Conservation (phyloP, 371 early-diverging fungal genomes). For the Apophysomyces variabilis region DNA sequence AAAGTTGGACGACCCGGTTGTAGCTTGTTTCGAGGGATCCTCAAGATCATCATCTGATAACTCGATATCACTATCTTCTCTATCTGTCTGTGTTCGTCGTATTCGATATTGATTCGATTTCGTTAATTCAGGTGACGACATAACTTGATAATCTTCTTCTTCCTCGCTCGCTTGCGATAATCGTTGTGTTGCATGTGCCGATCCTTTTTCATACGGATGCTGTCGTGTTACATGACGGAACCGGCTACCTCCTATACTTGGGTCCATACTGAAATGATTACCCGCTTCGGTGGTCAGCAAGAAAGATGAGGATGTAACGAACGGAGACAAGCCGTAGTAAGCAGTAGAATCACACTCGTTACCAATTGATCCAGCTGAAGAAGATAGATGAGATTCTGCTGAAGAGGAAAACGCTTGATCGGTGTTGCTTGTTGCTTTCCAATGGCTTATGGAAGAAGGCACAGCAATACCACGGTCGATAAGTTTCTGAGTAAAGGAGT, state of each 20-base stretch:
- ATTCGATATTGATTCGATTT: constrained; percentile 11
- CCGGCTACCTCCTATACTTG: neutral
- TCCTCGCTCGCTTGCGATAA: constrained; percentile 9
- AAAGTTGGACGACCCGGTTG: neutral
- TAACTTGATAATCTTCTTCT: constrained; percentile 10
- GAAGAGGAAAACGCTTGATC: constrained; percentile 19
- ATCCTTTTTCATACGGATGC: constrained; percentile 45
- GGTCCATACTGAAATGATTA: neutral
- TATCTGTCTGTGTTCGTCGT: constrained; percentile 12
- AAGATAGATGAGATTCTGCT: constrained; percentile 21
- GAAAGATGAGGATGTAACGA: constrained; percentile 46
- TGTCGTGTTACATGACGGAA: constrained; percentile 26
- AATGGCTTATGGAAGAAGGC: constrained; percentile 30
- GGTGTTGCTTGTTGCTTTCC: neutral
- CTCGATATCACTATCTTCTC: constrained; percentile 52
- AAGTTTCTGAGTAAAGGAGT: constrained; percentile 44
- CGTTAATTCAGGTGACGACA: constrained; percentile 26
- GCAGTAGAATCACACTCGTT: constrained; percentile 37
- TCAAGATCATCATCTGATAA: constrained; percentile 45
- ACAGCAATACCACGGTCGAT: constrained; percentile 49
- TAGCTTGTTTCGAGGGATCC: neutral
- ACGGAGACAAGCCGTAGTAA: constrained; percentile 51
- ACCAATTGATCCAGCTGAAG: constrained; percentile 33
- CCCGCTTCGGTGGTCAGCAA: constrained; percentile 17
- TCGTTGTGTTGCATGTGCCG: constrained; percentile 2